Conservation (phyloP, 2,329 filamentous ascomycete species). For the Claviceps digitariae region DNA sequence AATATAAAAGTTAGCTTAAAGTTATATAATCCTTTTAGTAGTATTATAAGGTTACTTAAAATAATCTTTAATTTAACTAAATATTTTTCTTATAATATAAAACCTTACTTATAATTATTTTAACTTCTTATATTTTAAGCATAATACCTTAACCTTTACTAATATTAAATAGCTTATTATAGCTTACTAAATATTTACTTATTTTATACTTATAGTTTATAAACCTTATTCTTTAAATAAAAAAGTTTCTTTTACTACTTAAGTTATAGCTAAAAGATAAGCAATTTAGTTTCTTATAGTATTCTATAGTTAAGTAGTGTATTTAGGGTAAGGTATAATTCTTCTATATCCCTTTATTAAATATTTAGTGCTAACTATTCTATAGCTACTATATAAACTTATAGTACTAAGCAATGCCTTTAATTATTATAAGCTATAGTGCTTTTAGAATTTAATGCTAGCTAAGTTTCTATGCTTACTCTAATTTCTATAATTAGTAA, state of each 20-base stretch:
- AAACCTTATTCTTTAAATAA: background rate
- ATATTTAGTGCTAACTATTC: no score
- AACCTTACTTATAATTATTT: background rate
- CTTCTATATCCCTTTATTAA: no score
- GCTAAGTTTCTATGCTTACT: background rate
- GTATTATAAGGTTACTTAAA: no score
- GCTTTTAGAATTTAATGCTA: background rate
- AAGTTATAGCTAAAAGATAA: background rate
- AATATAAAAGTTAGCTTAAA: background rate
- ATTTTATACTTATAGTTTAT: background rate
- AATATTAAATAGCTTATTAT: background rate
- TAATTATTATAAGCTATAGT: background rate
- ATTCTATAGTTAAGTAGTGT: no score
- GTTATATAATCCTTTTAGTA: background rate
- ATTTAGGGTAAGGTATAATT: no score
- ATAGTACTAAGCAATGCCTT: no score
- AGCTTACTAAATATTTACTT: background rate
- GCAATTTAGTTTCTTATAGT: background rate
- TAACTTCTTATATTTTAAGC: background rate
- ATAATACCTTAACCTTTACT: background rate
- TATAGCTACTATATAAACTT: no score
- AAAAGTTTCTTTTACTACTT: background rate
- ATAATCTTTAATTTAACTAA: no score
- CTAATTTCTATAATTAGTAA: background rate
- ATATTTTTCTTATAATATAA: no score